Percentiles rank a stretch among this genome's conserved stretches.
These are phyloP conservation scores for Ligustrum vulgare DNA, from an alignment of 257 asterid genomes.

Conservation along the genomic window DNA sequence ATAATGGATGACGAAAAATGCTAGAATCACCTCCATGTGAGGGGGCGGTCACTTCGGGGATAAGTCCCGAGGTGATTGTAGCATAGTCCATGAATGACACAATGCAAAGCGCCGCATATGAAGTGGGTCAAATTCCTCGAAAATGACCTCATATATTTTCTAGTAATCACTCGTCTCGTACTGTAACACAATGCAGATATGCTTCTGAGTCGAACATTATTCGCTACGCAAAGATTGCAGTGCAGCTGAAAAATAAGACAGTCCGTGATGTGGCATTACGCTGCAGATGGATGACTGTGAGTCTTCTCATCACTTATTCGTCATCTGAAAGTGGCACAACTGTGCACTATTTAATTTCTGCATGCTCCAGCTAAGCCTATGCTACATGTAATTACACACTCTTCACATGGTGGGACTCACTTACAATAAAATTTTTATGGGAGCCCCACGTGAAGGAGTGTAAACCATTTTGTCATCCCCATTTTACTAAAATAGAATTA, in stretches of 20 bases:
- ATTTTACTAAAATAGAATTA: too few species aligned
- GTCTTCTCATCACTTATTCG: slow-evolving; percentile 25
- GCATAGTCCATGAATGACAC: too few species aligned
- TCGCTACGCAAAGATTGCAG: slow-evolving; percentile 89
- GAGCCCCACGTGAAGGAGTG: too few species aligned
- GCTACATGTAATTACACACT: too few species aligned
- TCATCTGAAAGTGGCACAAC: background rate
- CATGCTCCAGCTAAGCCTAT: background rate
- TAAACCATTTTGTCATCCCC: too few species aligned
- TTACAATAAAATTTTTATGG: too few species aligned
- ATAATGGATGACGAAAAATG: too few species aligned
- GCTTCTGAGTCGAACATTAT: slow-evolving; percentile 71
- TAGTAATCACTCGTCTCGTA: background rate
- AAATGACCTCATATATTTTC: background rate
- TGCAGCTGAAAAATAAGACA: slow-evolving; percentile 68
- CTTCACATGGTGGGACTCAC: too few species aligned
- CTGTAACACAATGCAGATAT: slow-evolving; percentile 49
- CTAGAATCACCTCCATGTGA: too few species aligned
- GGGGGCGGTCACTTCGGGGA: too few species aligned
- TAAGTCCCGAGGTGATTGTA: too few species aligned
- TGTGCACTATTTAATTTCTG: background rate
- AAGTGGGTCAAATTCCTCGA: background rate
- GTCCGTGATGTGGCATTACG: slow-evolving; percentile 97
- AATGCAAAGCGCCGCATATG: background rate
- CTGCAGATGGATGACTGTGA: slow-evolving; percentile 92